Base-by-base conservation (phyloP, 345 rosid genomes). In the Raphanus sativus region DNA sequence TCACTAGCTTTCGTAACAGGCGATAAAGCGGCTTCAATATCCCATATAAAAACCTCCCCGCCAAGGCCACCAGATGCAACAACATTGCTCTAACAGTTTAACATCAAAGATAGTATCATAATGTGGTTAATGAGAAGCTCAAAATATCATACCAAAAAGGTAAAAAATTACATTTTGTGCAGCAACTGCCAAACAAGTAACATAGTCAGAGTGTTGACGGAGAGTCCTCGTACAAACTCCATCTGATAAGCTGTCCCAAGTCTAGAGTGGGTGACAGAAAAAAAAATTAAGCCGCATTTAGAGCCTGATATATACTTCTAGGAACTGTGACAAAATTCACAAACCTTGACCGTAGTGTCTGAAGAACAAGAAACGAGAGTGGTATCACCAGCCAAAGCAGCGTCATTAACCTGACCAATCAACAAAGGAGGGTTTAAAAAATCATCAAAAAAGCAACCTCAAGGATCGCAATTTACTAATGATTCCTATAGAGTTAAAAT, bases 41-140 rank as follows among this genome's bases (percentile, higher is more conserved):
- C 98, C 99, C 99, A 96, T 82, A 96, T 80, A 75, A 90, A 93
- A 81, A 96, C 99, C 86, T 96, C 99, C 85, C 98, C 97, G 48
- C 98, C 99, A 89, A 96, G 99, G 84, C 97, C 99, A 83, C 97
- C 94, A 77, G 99, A 96, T 79, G 97, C 98, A 91, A 96, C 90
- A 80, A 96, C 79, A 87, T 90, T 90, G 86, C 85, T 85, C 99
- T 96, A 91, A 82, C 86, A 93, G 79, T 83, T 87, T 54, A 84
- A 85, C 80, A 87, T 91, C 86, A 90, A 77, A 10, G 84, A 84
- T 71, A 87, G 83, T 80, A 84, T 93, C 88, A 93, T 87, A 83
- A 84, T 84, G 81, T 74, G 85, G 75, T 81, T 81, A 74, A 78
- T 28, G 56, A 74, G 5, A 59, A 65, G 56, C n/a, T 59, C 42